These are phyloP conservation scores for Malus hybrid DNA, from an alignment of 331 rosid genomes.

Conservation along the genomic window DNA sequence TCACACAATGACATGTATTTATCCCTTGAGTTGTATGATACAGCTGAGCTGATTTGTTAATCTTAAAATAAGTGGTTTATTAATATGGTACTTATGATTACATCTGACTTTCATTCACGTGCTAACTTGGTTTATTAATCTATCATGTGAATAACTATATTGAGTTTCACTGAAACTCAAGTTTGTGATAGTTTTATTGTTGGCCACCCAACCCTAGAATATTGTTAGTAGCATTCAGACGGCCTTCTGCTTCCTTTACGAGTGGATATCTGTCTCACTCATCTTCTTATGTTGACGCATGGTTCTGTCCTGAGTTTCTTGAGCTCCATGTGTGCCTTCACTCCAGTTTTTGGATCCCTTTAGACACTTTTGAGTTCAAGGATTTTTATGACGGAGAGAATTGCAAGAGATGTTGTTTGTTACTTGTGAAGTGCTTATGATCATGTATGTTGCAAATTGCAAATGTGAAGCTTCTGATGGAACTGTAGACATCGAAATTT, in stretches of 20 bases:
- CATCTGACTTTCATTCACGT: background rate
- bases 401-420: background rate
- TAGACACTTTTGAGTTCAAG: background rate
- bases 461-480: slow-evolving; percentile 58
- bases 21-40: background rate
- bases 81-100: background rate
- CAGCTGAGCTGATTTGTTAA: background rate
- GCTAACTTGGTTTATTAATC: background rate
- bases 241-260: background rate
- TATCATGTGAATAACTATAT: background rate
- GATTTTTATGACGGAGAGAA: background rate
- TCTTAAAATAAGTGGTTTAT: background rate
- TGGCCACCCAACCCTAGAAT: background rate
- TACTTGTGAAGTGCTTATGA: background rate
- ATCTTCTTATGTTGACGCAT: background rate
- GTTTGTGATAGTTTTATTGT: background rate
- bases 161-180: background rate
- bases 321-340: background rate
- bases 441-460: slow-evolving; percentile 24
- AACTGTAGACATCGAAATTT: no score
- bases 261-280: background rate
- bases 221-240: background rate
- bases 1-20: background rate
- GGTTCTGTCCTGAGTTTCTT: background rate
- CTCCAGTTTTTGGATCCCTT: background rate